Evolutionary conservation across 768 basidiomycete species (phyloP).

Genomic region (Pleurotus tuoliensis): DNA sequence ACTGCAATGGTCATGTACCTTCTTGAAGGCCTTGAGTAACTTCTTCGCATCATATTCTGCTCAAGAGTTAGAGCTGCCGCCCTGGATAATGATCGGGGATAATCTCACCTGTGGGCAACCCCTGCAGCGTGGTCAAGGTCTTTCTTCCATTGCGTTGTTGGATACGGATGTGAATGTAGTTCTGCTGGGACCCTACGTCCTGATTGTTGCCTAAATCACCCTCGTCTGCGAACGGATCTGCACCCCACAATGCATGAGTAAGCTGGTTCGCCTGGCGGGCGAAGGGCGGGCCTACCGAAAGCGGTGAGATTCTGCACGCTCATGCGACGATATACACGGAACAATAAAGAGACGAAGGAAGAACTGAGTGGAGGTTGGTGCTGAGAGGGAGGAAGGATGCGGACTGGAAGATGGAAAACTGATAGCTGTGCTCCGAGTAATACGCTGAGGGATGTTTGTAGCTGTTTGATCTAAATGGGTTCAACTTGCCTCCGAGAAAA

Average conservation of each 20-base stretch:
- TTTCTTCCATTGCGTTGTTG: conserved; percentile 99
- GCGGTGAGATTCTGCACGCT: conserved; percentile 90
- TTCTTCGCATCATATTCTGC: conserved; percentile 97
- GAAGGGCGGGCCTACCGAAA: conserved; percentile 50
- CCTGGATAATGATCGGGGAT: conserved; percentile 7
- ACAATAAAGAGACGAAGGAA: conserved; percentile 31
- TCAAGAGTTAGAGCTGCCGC: conserved; percentile 6
- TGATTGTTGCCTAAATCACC: conserved; percentile 72
- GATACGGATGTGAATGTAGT: conserved; percentile 94
- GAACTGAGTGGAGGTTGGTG: conserved; percentile 42
- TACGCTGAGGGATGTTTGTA: conserved; percentile 1
- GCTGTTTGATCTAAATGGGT: conserved; percentile 1
- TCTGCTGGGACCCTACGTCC: conserved; percentile 77
- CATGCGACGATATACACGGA: conserved; percentile 64
- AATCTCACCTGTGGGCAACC: conserved; percentile 80
- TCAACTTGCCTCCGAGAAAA: not conserved
- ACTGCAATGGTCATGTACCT: conserved; percentile 43
- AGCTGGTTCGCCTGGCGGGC: conserved; percentile 17
- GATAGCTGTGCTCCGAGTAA: conserved; percentile 18
- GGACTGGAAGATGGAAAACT: conserved; percentile 16
- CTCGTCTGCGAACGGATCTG: conserved; percentile 97
- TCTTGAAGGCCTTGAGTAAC: conserved; percentile 98
- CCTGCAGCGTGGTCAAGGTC: conserved; percentile 96
- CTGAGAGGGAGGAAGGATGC: conserved; percentile 16
- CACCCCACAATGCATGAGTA: conserved; percentile 7